These are phyloP conservation scores for Penicillium sp. DNA, from an alignment of 2,329 filamentous ascomycete species.

Conservation along the genomic window DNA sequence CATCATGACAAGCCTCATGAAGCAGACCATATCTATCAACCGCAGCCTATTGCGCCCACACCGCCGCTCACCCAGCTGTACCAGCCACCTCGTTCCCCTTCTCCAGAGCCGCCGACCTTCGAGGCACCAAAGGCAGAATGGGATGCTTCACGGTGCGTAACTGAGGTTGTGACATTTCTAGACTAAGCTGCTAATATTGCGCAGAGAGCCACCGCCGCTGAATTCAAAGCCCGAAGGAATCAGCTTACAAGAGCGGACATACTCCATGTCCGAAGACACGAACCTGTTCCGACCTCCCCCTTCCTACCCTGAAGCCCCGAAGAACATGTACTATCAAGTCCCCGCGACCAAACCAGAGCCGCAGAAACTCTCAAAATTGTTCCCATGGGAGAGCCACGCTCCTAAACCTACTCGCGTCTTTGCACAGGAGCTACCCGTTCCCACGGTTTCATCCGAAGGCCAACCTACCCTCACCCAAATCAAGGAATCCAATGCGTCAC, in stretches of 20 bases:
- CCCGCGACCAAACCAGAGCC: slow-evolving; percentile 59
- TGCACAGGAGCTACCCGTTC: slow-evolving; percentile 31
- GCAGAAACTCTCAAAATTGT: slow-evolving; percentile 66
- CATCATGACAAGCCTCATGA: slow-evolving; percentile 1
- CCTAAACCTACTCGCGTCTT: slow-evolving; percentile 57
- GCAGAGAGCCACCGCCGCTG: slow-evolving; percentile 59
- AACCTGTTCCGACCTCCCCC: slow-evolving; percentile 73
- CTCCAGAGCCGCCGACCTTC: slow-evolving; percentile 43
- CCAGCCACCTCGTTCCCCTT: slow-evolving; percentile 28
- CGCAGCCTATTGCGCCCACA: slow-evolving; percentile 41
- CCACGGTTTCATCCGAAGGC: slow-evolving; percentile 11
- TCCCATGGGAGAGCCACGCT: slow-evolving; percentile 81
- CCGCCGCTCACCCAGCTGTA: slow-evolving; percentile 39
- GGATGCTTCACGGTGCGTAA: slow-evolving; percentile 59
- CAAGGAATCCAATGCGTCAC: background rate
- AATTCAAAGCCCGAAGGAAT: slow-evolving; percentile 79
- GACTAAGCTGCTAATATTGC: slow-evolving; percentile 19
- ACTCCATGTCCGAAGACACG: slow-evolving; percentile 77
- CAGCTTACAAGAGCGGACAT: slow-evolving; percentile 75
- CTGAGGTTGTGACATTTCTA: slow-evolving; percentile 8
- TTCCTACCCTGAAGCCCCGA: slow-evolving; percentile 78
- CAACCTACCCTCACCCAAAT: background rate
- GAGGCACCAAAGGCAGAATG: slow-evolving; percentile 60
- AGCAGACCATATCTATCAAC: slow-evolving; percentile 26
- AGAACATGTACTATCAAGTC: slow-evolving; percentile 84